Percentiles rank a stretch among this genome's conserved stretches.
These are phyloP conservation scores for Sarocladiaceae sp. DNA, from an alignment of 2,329 filamentous ascomycete species.

Conservation along the genomic window DNA sequence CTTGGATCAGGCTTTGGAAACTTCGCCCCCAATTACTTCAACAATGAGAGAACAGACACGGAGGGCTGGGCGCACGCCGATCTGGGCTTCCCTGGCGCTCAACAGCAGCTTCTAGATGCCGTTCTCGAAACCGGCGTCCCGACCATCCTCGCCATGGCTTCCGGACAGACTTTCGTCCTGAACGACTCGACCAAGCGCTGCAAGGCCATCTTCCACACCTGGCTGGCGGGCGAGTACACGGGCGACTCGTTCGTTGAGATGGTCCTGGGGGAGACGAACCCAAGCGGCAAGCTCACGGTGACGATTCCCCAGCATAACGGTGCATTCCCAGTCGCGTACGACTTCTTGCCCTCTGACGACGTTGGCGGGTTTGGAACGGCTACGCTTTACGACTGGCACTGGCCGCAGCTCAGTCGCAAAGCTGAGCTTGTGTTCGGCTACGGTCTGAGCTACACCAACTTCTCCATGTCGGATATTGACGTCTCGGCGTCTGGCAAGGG, in stretches of 20 bases:
- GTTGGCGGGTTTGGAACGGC: constrained; percentile 51
- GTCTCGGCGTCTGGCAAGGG: too few species aligned
- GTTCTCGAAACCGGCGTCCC: constrained; percentile 24
- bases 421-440: constrained; percentile 44
- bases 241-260: constrained; percentile 57
- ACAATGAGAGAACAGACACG: constrained; percentile 26
- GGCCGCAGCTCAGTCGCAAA: too few species aligned
- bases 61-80: constrained; percentile 25
- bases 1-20: constrained; percentile 22
- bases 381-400: constrained; percentile 45
- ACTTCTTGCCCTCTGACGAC: constrained; percentile 57
- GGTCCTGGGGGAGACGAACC: constrained; percentile 56
- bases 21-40: constrained; percentile 18
- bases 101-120: constrained; percentile 27
- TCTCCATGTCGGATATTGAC: constrained; percentile 39
- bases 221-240: constrained; percentile 59
- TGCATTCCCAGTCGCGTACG: constrained; percentile 57
- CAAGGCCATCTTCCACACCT: constrained; percentile 54
- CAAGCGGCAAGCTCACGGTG: constrained; percentile 33
- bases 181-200: constrained; percentile 25
- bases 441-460: constrained; percentile 59
- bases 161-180: constrained; percentile 25
- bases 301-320: constrained; percentile 40
- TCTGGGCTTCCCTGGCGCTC: constrained; percentile 24
- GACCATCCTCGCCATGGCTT: constrained; percentile 22